Evolutionary conservation across 306 rosid species (phyloP).

Genomic region (Quercus alba): DNA sequence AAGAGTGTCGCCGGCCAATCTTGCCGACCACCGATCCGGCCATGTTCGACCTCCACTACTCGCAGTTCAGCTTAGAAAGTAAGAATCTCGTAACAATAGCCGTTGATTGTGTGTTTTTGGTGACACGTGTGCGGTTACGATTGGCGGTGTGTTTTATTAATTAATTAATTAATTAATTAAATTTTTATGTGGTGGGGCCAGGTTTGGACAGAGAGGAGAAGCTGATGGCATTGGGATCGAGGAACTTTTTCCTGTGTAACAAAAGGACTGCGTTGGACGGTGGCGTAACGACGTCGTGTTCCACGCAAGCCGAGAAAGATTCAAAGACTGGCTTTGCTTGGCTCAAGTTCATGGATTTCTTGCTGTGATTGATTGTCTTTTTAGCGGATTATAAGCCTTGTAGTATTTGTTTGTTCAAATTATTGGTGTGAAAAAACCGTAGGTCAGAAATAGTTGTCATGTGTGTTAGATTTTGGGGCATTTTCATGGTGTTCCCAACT

Average conservation of each 20-base stretch:
- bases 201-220: slow-evolving; percentile 68
- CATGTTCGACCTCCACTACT: slow-evolving; percentile 74
- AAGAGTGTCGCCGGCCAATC: slow-evolving; percentile 82
- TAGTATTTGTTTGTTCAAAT: not conserved
- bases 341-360: slow-evolving; percentile 67
- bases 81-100: slow-evolving; percentile 8
- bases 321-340: slow-evolving; percentile 45
- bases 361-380: slow-evolving; percentile 15
- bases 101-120: not conserved
- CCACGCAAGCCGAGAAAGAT: slow-evolving; percentile 38
- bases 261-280: slow-evolving; percentile 21
- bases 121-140: not conserved
- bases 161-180: not conserved
- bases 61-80: slow-evolving; percentile 97
- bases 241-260: slow-evolving; percentile 71
- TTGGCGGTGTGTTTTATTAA: not conserved
- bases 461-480: no score
- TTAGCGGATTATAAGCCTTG: no score
- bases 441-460: not conserved
- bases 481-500: no score
- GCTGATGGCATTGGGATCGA: slow-evolving; percentile 58
- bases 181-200: slow-evolving; percentile 15
- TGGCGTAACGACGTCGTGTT: slow-evolving; percentile 36
- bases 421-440: not conserved
- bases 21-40: slow-evolving; percentile 37